Conservation (phyloP, 306 rosid species). For the Pterocarpus santalinus region DNA sequence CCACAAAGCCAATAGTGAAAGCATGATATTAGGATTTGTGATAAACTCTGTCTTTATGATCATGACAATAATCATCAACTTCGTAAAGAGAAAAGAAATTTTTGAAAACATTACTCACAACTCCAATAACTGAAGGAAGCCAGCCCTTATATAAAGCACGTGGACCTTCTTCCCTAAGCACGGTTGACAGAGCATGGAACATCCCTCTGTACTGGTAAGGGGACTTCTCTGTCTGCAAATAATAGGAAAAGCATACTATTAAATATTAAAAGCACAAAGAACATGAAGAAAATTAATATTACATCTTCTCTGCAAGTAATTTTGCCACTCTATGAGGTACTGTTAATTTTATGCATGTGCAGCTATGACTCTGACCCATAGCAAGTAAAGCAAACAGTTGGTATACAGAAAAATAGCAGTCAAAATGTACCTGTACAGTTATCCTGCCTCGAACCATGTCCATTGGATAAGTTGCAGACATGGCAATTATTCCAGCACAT, state of each 20-base stretch:
- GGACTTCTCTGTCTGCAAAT: constrained; percentile 80
- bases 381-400: constrained; percentile 12
- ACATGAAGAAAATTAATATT: not conserved
- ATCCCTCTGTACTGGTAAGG: constrained; percentile 95
- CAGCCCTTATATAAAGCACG: constrained; percentile 94
- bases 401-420: not conserved
- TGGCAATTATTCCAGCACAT: constrained; percentile 95
- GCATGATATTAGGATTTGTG: not conserved
- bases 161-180: constrained; percentile 91
- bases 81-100: constrained; percentile 12
- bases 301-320: not conserved
- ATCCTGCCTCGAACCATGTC: constrained; percentile 98
- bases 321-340: not conserved
- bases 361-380: not conserved
- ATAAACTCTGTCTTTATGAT: not conserved
- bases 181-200: constrained; percentile 86
- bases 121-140: constrained; percentile 98
- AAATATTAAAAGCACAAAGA: constrained; percentile 12
- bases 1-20: constrained; percentile 2
- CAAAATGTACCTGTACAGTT: constrained; percentile 85
- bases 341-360: not conserved
- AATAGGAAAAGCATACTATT: constrained; percentile 29
- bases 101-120: constrained; percentile 64
- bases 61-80: constrained; percentile 17
- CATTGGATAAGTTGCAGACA: constrained; percentile 98